phyloP scores from a whole-genome alignment of 495 filamentous ascomycete genomes.

The Mytilinidion resinicola region DNA sequence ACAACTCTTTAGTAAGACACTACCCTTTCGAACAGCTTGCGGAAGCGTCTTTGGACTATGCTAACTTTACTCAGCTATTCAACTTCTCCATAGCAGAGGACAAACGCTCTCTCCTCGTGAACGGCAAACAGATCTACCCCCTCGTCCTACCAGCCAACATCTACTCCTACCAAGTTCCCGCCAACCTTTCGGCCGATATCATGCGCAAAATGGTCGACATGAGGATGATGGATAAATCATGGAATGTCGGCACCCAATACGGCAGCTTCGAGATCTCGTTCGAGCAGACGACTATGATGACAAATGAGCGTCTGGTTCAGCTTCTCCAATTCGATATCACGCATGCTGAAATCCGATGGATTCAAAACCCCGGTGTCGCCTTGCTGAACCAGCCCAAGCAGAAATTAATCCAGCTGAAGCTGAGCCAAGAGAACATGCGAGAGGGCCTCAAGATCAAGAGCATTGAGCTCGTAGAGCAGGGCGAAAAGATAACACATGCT shows the following conservation, averaged over 20 bases:
- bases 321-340: slow-evolving; percentile 18
- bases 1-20: slow-evolving; percentile 14
- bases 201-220: slow-evolving; percentile 14
- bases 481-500: slow-evolving; percentile 8
- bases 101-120: slow-evolving; percentile 7
- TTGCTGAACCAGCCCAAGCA: slow-evolving; percentile 15
- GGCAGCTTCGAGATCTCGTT: slow-evolving; percentile 15
- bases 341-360: slow-evolving; percentile 4
- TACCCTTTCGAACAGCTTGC: not conserved
- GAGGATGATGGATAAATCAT: slow-evolving; percentile 10
- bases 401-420: slow-evolving; percentile 17
- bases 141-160: slow-evolving; percentile 3
- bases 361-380: slow-evolving; percentile 3
- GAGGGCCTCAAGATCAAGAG: slow-evolving; percentile 13
- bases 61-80: slow-evolving; percentile 5
- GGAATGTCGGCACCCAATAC: slow-evolving; percentile 13
- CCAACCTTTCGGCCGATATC: slow-evolving; percentile 5
- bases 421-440: not conserved
- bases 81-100: slow-evolving; percentile 17
- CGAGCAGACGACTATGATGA: slow-evolving; percentile 7
- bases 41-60: not conserved
- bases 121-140: slow-evolving; percentile 9
- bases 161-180: slow-evolving; percentile 10
- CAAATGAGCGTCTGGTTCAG: not conserved
- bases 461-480: slow-evolving; percentile 13